Evolutionary conservation across 2,329 filamentous ascomycete genomes (phyloP), one percentile per base, ranked within the genome.

Genomic region (Zymoseptoria crescenta): DNA sequence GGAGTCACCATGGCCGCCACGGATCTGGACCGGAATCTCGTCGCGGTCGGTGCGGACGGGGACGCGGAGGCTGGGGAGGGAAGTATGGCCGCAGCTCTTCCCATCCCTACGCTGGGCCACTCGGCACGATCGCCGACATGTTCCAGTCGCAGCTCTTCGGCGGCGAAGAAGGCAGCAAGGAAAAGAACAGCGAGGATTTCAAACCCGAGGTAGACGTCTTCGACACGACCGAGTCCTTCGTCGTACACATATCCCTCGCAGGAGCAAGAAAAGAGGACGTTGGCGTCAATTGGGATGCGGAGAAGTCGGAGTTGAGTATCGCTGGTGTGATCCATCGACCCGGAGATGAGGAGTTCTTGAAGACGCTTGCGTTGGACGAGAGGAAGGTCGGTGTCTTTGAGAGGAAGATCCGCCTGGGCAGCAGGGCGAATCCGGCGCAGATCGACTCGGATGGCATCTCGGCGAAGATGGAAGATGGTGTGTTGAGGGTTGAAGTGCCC

Each of bases 181-280:
- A 57, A 51, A 68, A 75, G 56, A 86, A 87, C 69, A 71, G 72
- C 45, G 69, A 70, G 56, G 71, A 77, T 59, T 87, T 89, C 72
- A 73, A 74, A 4, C 87, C 87, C 0, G 84, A 87, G n/a, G 77
- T 86, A 57, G 90, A 95, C 71, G 76, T 92, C 64, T 94, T 93
- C 77, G 83, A 87, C 71, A 87, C 86, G 4, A 74, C 83, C 6
- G 74, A 76, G 30, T 74, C 83, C 13, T 91, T 85, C 71, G 77
- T 91, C 50, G 75, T 94, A 8, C 89, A 94, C 72, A 70, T 84
- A 53, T 86, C 88, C 1, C 80, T 95, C 0, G 88, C 91, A 0
- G 90, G 90, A 27, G 89, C 87, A 1, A 86, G 86, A 75, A 92
- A 91, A 74, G 82, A 89, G 67, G 88, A 94, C 68, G 77, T 94